These are phyloP conservation scores for Fusarium azukiicola DNA, from an alignment of 2,329 filamentous ascomycete genomes.

Conservation along the genomic window DNA sequence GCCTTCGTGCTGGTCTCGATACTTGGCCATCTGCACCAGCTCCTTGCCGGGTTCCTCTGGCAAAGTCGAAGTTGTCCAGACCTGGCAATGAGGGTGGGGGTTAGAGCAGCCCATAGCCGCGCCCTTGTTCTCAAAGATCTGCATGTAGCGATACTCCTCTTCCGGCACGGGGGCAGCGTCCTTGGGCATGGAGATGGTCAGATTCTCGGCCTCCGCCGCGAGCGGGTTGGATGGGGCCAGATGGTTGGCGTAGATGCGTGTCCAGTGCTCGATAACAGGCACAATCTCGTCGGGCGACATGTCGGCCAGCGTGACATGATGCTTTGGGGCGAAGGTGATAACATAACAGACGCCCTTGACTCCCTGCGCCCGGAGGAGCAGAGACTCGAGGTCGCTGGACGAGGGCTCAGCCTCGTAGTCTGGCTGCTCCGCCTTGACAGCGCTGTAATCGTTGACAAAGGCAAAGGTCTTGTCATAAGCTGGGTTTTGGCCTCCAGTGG, in stretches of 20 bases:
- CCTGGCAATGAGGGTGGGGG: constrained; percentile 97
- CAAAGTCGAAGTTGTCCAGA: constrained; percentile 95
- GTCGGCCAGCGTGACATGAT: constrained; percentile 96
- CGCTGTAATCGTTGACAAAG: constrained; percentile 98
- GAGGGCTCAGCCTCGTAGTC: constrained; percentile 79
- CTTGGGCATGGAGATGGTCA: constrained; percentile 64
- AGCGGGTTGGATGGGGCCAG: constrained; percentile 87
- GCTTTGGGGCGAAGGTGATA: constrained; percentile 94
- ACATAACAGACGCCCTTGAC: constrained; percentile 99
- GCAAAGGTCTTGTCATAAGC: constrained; percentile 93
- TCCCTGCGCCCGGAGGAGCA: constrained; percentile 90
- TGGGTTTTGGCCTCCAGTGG: constrained; percentile 92
- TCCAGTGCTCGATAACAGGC: constrained; percentile 94
- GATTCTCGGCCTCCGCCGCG: constrained; percentile 62
- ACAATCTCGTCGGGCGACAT: constrained; percentile 89
- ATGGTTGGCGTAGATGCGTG: constrained; percentile 91
- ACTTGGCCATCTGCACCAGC: constrained; percentile 88
- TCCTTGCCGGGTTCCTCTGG: constrained; percentile 95
- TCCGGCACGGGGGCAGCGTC: constrained; percentile 72
- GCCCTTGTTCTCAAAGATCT: constrained; percentile 99
- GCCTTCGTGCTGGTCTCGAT: constrained; percentile 86
- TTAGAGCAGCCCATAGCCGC: constrained; percentile 99
- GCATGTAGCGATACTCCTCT: constrained; percentile 96
- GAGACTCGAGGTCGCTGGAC: constrained; percentile 82
- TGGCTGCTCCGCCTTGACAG: constrained; percentile 95